Base-by-base conservation (phyloP, 805 yeast species). In the Phaffomyces antillensis region DNA sequence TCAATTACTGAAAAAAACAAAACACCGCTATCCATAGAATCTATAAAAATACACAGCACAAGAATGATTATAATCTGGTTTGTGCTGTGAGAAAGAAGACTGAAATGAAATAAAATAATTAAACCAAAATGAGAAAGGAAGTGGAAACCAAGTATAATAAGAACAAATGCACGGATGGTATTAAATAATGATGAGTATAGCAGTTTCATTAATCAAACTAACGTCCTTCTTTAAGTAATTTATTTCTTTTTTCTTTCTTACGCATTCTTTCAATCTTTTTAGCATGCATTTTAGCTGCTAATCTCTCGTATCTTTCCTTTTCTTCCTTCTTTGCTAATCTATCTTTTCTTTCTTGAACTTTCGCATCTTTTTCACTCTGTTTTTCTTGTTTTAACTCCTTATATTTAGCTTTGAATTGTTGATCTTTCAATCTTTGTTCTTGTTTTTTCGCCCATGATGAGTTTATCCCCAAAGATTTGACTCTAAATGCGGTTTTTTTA, bases 221-320 rank as follows among this genome's bases (percentile, higher is more conserved):
- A 65, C 97, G 96, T 61, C 61, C 61, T 41, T 90, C 98, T 63
- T 83, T 88, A 62, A 90, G 79, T 58, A 89, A 71, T 69, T 91
- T 91, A 70, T 90, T 91, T 68, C 98, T 82, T 83, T 91, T 91
- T 62, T 91, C 99, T 61, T 84, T 81, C 71, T 84, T 82, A 68
- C 85, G 82, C 68, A 91, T 63, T 66, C 99, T 78, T 52, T 89
- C 98, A 36, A 89, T 86, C 71, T 80, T 85, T 81, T 89, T 90
- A 37, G 84, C 84, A 61, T 88, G 91, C 96, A 91, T 86, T 66
- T 84, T 87, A 45, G 77, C 75, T 12, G 96, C 93, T 61, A 91
- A 62, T 59, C 72, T 72, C 58, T 85, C 95, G 60, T 81, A 86
- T 56, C 99, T 77, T 62, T 91, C 97, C 64, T 79, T 79, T 64